phyloP scores from a whole-genome alignment of 345 rosid genomes.

The Eutrema yunnanense region DNA sequence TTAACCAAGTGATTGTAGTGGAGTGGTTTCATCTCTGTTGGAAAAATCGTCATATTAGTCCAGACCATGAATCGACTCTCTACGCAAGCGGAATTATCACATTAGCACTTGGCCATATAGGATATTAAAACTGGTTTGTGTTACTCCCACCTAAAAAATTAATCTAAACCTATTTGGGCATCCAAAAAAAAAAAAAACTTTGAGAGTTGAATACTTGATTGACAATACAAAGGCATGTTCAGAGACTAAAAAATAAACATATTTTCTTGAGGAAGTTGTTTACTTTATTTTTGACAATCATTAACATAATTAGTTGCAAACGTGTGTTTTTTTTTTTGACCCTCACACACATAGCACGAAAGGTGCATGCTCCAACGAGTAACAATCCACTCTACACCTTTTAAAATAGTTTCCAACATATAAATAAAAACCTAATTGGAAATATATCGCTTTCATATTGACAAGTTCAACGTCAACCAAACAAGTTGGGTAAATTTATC shows the following conservation, averaged over 20 bases:
- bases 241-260: not conserved
- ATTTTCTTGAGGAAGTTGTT: not conserved
- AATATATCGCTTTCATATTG: constrained; percentile 16
- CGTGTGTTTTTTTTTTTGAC: not conserved
- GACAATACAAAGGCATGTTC: not conserved
- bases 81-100: too few species aligned
- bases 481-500: not conserved
- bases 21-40: too few species aligned
- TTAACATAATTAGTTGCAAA: not conserved
- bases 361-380: constrained; percentile 10
- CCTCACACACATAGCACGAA: not conserved
- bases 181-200: too few species aligned
- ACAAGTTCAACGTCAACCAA: constrained; percentile 21
- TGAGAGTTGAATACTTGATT: not conserved
- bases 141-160: too few species aligned
- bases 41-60: too few species aligned
- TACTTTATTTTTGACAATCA: not conserved
- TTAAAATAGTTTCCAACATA: not conserved
- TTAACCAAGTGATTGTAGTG: not conserved
- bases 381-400: constrained; percentile 14
- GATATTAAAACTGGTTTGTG: too few species aligned
- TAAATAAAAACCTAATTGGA: not conserved
- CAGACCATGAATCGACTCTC: too few species aligned
- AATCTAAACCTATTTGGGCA: too few species aligned
- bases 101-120: too few species aligned